phyloP scores from a whole-genome alignment of 2,329 filamentous ascomycete genomes.

The Pseudocercospora fijiensis region DNA sequence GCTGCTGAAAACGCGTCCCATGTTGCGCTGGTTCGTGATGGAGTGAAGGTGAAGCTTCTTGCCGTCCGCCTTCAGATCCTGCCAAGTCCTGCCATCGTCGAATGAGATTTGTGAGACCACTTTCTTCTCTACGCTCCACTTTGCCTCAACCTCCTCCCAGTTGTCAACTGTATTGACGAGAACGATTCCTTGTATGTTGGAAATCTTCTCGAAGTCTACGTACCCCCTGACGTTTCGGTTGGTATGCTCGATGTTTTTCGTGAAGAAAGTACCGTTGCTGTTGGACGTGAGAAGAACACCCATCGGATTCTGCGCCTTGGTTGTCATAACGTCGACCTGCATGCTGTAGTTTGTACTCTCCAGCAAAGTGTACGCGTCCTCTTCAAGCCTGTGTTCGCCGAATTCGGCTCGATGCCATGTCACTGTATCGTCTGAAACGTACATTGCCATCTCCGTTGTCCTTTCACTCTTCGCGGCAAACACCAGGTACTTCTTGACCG shows the following conservation, averaged over 20 bases:
- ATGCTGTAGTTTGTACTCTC: slow-evolving; percentile 98
- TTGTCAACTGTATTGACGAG: slow-evolving; percentile 89
- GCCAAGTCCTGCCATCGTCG: slow-evolving; percentile 87
- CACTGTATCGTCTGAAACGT: slow-evolving; percentile 77
- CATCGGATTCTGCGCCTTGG: slow-evolving; percentile 56
- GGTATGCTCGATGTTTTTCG: slow-evolving; percentile 84
- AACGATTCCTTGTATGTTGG: slow-evolving; percentile 87
- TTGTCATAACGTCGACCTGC: slow-evolving; percentile 87
- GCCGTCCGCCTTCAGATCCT: slow-evolving; percentile 65
- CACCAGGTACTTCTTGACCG: slow-evolving; percentile 83
- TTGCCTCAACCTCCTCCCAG: slow-evolving; percentile 68
- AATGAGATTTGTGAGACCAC: slow-evolving; percentile 84
- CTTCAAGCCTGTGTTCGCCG: slow-evolving; percentile 77
- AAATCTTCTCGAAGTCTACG: slow-evolving; percentile 94
- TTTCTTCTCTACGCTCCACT: slow-evolving; percentile 57
- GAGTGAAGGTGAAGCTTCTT: slow-evolving; percentile 83
- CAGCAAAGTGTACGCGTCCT: slow-evolving; percentile 84
- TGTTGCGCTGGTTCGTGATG: slow-evolving; percentile 78
- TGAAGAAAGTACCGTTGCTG: slow-evolving; percentile 95
- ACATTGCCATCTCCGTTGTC: slow-evolving; percentile 89
- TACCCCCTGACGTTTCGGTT: slow-evolving; percentile 74
- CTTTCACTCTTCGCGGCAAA: slow-evolving; percentile 75
- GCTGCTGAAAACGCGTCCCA: slow-evolving; percentile 87
- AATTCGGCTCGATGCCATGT: slow-evolving; percentile 93
- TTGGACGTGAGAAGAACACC: slow-evolving; percentile 93